phyloP scores from a whole-genome alignment of 176 grass and related monocot genomes.

The Saccharum officinarum region DNA sequence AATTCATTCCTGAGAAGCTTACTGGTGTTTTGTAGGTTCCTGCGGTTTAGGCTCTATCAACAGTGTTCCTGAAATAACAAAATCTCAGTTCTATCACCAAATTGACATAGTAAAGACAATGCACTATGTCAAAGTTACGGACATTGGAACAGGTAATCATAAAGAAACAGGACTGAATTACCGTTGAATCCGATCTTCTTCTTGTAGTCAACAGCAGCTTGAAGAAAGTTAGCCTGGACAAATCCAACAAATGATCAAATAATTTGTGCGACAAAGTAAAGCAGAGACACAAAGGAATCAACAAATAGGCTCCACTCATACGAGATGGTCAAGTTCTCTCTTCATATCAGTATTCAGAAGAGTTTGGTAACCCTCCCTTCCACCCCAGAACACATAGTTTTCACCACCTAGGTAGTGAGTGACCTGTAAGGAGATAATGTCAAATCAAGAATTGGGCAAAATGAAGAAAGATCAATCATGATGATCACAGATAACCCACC shows the following conservation, averaged over 20 bases:
- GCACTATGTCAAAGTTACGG: neutral
- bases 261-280: constrained; percentile 7
- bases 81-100: neutral
- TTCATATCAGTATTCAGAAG: constrained; percentile 97
- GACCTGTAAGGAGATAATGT: constrained; percentile 44
- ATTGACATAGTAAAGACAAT: neutral
- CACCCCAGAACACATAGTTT: constrained; percentile 99
- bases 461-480: neutral
- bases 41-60: constrained; percentile 98
- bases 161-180: constrained; percentile 31
- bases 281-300: constrained; percentile 9
- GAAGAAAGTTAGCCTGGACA: constrained; percentile 86
- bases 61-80: constrained; percentile 60
- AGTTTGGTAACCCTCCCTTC: constrained; percentile 93
- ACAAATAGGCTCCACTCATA: constrained; percentile 22
- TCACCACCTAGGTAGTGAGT: constrained; percentile 95
- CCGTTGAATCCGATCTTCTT: constrained; percentile 94
- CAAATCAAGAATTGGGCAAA: constrained; percentile 24
- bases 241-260: constrained; percentile 6
- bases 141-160: constrained; percentile 13
- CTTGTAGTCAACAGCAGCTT: constrained; percentile 87
- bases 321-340: constrained; percentile 95
- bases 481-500: constrained; percentile 39
- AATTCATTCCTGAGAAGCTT: constrained; percentile 33
- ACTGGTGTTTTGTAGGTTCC: constrained; percentile 99